Percentiles rank a stretch among this genome's conserved stretches.
Conservation (phyloP, 192 early-diverging fungal species). For the Backusella sp. region DNA sequence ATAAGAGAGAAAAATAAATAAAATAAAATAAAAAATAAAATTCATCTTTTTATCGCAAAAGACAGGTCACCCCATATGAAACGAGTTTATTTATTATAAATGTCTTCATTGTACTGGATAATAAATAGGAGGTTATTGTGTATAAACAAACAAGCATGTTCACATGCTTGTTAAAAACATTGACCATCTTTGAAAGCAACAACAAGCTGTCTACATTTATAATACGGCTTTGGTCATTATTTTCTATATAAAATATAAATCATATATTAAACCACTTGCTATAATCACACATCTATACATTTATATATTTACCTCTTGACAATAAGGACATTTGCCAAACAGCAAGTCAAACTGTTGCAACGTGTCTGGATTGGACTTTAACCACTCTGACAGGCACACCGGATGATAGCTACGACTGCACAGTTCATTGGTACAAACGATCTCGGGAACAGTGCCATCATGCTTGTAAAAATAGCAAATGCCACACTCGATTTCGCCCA, state of each 20-base stretch:
- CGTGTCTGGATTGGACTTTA: slow-evolving; percentile 17
- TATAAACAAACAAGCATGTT: no score
- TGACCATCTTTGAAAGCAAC: no score
- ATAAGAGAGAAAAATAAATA: background rate
- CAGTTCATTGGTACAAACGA: slow-evolving; percentile 12
- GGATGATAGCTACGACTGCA: slow-evolving; percentile 21
- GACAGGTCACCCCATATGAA: no score
- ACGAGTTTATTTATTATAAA: no score
- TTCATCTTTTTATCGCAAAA: no score
- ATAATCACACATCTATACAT: background rate
- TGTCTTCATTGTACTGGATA: no score
- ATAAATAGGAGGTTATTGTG: no score
- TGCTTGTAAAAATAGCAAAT: slow-evolving; percentile 30
- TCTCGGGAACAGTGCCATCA: slow-evolving; percentile 2
- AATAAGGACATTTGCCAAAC: slow-evolving; percentile 31
- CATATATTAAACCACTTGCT: background rate
- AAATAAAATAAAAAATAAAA: background rate
- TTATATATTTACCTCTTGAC: slow-evolving; percentile 16
- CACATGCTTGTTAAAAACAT: no score
- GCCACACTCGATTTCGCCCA: slow-evolving; percentile 24
- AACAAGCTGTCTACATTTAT: background rate
- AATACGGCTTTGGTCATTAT: slow-evolving; percentile 20
- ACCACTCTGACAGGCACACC: slow-evolving; percentile 25
- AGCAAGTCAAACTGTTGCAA: slow-evolving; percentile 24
- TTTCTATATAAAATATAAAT: background rate